A percentile compares a stretch with the other conserved stretches of the same genome.
Conservation (phyloP, 257 asterid genomes). For the Echites panduratus region DNA sequence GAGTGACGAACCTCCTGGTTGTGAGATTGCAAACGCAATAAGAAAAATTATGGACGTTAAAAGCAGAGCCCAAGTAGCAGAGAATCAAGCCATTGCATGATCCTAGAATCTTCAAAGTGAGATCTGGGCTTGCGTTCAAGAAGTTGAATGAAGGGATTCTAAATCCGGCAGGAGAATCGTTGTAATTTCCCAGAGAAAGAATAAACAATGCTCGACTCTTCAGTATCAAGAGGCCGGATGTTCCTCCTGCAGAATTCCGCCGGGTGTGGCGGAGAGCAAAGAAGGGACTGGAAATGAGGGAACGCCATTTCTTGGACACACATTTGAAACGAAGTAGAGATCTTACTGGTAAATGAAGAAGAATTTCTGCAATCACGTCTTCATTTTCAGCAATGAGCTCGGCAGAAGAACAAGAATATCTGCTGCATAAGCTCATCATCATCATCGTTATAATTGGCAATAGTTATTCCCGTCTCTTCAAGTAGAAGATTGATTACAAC, state of each 20-base stretch:
- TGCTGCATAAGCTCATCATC: not conserved
- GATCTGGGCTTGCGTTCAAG: not conserved
- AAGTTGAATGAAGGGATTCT: conserved; percentile 6
- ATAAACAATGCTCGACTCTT: not conserved
- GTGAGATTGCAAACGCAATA: conserved; percentile 13
- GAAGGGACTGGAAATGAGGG: not conserved
- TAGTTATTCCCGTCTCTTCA: not conserved
- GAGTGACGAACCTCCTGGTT: not conserved
- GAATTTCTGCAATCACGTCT: not conserved
- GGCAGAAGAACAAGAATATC: not conserved
- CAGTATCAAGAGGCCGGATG: conserved; percentile 2
- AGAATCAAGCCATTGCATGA: conserved; percentile 5
- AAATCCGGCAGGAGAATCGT: not conserved
- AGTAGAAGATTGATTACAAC: no score
- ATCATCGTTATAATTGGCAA: not conserved
- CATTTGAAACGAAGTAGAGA: conserved; percentile 1
- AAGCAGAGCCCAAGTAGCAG: conserved; percentile 2
- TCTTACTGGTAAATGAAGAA: conserved; percentile 13
- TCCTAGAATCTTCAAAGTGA: not conserved
- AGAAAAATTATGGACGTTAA: not conserved
- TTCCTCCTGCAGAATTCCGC: not conserved
- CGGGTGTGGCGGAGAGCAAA: conserved; percentile 8
- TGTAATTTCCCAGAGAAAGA: not conserved
- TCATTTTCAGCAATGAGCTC: not conserved
- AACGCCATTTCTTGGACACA: conserved; percentile 6